Percentiles rank a stretch among this genome's conserved stretches.
Evolutionary conservation across 352 stramenopile species (phyloP).

Genomic region (Globisporangium orthogonon): DNA sequence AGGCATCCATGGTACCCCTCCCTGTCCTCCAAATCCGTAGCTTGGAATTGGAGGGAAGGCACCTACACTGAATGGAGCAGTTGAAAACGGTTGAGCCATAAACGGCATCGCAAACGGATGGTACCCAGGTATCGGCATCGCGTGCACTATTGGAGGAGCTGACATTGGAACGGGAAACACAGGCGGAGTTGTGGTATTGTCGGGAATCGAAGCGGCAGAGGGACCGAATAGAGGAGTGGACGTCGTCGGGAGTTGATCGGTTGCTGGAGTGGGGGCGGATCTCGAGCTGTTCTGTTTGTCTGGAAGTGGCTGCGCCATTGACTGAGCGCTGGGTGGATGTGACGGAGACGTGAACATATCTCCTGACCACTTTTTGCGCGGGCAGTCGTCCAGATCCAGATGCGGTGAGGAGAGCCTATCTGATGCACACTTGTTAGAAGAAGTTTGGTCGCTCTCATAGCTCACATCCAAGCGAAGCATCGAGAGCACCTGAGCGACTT

Average conservation of each 20-base stretch:
- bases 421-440: not conserved
- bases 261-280: not conserved
- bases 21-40: not conserved
- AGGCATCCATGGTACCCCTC: not conserved
- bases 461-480: not conserved
- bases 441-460: not conserved
- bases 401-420: not conserved
- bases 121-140: conserved; percentile 1
- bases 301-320: too few relatives aligned
- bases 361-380: not conserved
- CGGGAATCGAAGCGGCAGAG: not conserved
- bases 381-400: too few relatives aligned
- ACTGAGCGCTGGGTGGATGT: not conserved
- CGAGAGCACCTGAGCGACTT: not conserved
- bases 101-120: conserved; percentile 1
- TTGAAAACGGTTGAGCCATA: not conserved
- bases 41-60: not conserved
- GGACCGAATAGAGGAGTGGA: not conserved
- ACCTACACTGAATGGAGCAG: not conserved
- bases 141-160: not conserved
- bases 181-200: too few relatives aligned
- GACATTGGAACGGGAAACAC: not conserved
- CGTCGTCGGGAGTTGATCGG: not conserved
- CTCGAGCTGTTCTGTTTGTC: not conserved
- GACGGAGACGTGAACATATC: not conserved